Evolutionary conservation across 208 protist species (phyloP), one percentile per base, ranked within the genome.

Genomic region (Leishmania major): DNA sequence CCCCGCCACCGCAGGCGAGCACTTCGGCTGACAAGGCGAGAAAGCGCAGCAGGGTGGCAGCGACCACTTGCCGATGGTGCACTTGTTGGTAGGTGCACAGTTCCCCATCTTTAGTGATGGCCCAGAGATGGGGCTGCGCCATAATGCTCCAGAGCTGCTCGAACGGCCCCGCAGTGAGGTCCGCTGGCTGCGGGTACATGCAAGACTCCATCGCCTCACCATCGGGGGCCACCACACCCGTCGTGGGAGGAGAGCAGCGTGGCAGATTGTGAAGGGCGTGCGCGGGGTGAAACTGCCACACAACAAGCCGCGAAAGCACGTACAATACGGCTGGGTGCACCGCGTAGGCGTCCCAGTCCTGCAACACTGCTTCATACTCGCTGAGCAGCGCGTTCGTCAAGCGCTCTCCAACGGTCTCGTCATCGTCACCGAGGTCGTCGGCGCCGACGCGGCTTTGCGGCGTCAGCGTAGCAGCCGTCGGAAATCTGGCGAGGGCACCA

Each of bases 321-420:
- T 98, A 98, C 53, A 98, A 83, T 19, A 82, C 84, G 40, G 95
- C 77, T 22, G 93, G 91, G 86, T 98, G 95, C 8, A 92, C 74
- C 76, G 88, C 89, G 87, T 96, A 98, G 47, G 91, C 83, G 70
- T 96, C 93, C 93, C 95, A 98, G 83, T 96, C 92, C 51, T 89
- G 77, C 60, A 98, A 76, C 19, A 90, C 81, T 35, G 60, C 82
- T 55, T 94, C 90, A 67, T 89, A 94, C 62, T 93, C 87, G 72
- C 89, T 89, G 59, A 96, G 87, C 57, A 97, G 81, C 6, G 75
- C 78, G 62, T 94, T 94, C 0, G 92, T 92, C 59, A 93, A 60
- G 3, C 53, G 66, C 84, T 95, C 90, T 6, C 92, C 92, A 3
- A 74, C 49, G 15, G 90, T 91, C 77, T 90, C 84, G 2, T 82